Base-by-base conservation (phyloP, 495 filamentous ascomycete genomes). In the Tirmania nivea region DNA sequence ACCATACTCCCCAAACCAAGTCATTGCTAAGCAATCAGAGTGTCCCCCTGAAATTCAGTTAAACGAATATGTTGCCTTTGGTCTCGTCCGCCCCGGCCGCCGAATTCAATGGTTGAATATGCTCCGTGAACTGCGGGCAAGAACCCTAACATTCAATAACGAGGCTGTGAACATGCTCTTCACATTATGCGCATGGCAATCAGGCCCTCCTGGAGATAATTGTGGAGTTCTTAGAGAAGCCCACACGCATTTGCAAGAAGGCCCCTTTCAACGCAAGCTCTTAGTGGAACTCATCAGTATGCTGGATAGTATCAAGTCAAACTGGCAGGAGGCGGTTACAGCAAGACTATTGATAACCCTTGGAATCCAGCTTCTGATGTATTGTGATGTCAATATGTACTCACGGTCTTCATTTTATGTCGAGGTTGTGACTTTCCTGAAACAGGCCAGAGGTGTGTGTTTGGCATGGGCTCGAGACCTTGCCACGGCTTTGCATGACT, bases 41-140 rank as follows among this genome's bases (percentile, higher is more conserved):
- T 74, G 69, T 48, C 71, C 77, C 0, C 11, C 34, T 0, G 21
- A 65, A 31, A 65, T 78, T 53, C 65, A 70, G 0, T 55, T 78
- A 0, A 69, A 69, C 7, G 75, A 79, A 47, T 78, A 69, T 57
- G 69, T 69, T 35, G 63, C 72, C 0, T 67, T 80, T 35, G 66
- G 68, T 8, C 57, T 66, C 10, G 57, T 79, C 25, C 68, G 74
- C 1, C 59, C 70, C 0, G 75, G 75, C 0, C 55, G 69, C 21
- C 58, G 63, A 0, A 62, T 79, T 21, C 75, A 78, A 49, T 76
- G 74, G 72, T 58, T 70, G 35, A 79, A 79, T 50, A 70, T 80
- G 14, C 60, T 75, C 0, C 56, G 68, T n/a, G 71, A 79, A 56
- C 62, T 81, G 16, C 57, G 59, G 1, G 60, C 64, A 3, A 71